Base-by-base conservation (phyloP, 2,329 filamentous ascomycete species). In the Aureobasidium vineae region DNA sequence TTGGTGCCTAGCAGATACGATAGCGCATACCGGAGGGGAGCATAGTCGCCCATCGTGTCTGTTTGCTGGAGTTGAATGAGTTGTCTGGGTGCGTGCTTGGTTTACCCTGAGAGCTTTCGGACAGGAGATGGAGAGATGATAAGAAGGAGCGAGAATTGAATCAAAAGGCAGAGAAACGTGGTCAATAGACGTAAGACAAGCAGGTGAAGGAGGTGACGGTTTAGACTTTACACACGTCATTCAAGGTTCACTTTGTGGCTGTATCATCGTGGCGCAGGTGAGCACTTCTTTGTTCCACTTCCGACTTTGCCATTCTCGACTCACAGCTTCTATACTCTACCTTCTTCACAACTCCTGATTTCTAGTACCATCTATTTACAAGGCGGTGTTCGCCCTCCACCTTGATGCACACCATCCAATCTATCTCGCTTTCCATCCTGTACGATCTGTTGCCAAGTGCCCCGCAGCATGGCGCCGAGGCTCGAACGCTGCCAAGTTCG, bases 11-110 rank as follows among this genome's bases (percentile, higher is more conserved):
- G 36, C 13, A 23, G 15, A 5, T n/a, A 10, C 11, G 16, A 63
- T 40, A 6, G 36, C 59, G 38, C 56, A 60, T 67, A 67, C 66
- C 43, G 66, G 43, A 43, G 66, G 66, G 66, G 66, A n/a, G 59
- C 60, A 40, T 49, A 67, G 45, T 67, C 66, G 23, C 60, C 66
- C 66, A 67, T 67, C 28, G 16, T 60, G 19, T 33, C n/a, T 36
- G 26, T 13, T 16, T 56, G 28, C 28, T 52, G 16, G 31, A n/a
- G 41, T n/a, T 23, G 23, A 31, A 3, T 10, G 4, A 33, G 54
- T 26, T 21, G 23, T 41, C 16, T n/a, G 5, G 23, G 6, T 43
- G 50, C 13, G 31, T 36, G 16, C n/a, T 21, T 7, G 11, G 5
- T 2, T 16, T 43, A 8, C 6, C 21, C 4, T 8, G 8, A 28